Base-by-base conservation (phyloP, 179 eudicot genomes). In the Corrigiola litoralis region DNA sequence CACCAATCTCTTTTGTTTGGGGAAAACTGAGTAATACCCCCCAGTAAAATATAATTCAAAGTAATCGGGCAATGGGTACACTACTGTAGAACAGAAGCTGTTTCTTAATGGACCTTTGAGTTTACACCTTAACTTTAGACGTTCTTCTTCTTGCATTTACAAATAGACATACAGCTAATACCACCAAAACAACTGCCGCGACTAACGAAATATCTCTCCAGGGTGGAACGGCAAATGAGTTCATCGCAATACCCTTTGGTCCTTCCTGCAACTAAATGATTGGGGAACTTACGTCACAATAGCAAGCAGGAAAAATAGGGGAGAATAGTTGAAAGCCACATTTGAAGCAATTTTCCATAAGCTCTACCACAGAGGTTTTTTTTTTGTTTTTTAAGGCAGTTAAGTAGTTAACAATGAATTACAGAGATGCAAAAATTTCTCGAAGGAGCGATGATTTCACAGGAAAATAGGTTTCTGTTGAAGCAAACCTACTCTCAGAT, bases 141-240 rank as follows among this genome's bases (percentile, higher is more conserved):
- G 80, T 80, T 76, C 89, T 85, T 80, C 88, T 82, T 70, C 84
- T 87, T 23, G 87, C 83, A 68, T 76, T 85, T 79, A 87, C 76
- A 71, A 72, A 60, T 16, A 85, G 23, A 62, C 75, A 66, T 48
- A 81, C 21, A 58, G 74, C 76, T 31, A 87, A 12, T 31, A 70
- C 75, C 53, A 77, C 68, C 12, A 79, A 58, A 37, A 75, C 37
- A 18, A 61, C 34, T 51, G 72, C 62, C 18, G 69, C 41, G 57
- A 76, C 51, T 14, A 80, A 50, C 32, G 55, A 70, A 45, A 79
- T 18, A 24, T 67, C 72, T 66, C 62, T 78, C 89, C 87, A 79
- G 20, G 80, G 76, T 47, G 77, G 67, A 20, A 74, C 37, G 14
- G 36, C 58, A 21, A 58, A 61, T 63, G 84, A 66, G 54, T 66